These are phyloP conservation scores for Chionographis japonica DNA, from an alignment of 106 monocot species.

Conservation along the genomic window DNA sequence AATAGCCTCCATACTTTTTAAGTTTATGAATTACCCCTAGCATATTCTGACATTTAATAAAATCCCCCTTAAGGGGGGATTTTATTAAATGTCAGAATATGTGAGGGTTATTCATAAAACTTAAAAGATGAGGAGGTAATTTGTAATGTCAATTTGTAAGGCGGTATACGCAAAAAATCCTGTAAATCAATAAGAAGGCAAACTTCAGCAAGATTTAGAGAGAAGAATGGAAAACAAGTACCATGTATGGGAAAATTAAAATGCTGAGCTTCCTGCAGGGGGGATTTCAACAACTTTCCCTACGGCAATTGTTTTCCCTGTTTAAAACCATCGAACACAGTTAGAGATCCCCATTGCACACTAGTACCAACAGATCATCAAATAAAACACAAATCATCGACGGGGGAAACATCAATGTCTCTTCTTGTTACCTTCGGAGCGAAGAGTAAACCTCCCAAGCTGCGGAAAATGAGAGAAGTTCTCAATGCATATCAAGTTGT, in stretches of 20 bases:
- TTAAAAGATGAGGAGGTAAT: no score
- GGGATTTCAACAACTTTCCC: constrained; percentile 88
- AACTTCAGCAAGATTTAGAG: no score
- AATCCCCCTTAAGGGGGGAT: no score
- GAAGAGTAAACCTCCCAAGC: constrained; percentile 92
- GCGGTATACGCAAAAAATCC: no score
- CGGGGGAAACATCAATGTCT: background rate
- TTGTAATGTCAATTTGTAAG: no score
- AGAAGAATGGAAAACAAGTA: background rate
- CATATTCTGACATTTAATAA: no score
- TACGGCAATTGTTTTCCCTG: constrained; percentile 94
- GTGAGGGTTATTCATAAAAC: no score
- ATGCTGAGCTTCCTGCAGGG: constrained; percentile 40
- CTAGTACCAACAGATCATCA: background rate
- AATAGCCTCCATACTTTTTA: no score
- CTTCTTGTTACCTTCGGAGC: constrained; percentile 68
- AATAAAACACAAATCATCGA: background rate
- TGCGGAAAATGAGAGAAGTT: constrained; percentile 80
- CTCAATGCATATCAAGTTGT: constrained; percentile 87
- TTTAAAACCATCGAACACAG: background rate
- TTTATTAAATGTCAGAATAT: no score
- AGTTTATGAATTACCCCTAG: no score
- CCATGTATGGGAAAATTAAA: constrained; percentile 32
- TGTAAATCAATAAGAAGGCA: no score
- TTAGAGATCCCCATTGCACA: background rate